Evolutionary conservation across 2,329 filamentous ascomycete genomes (phyloP), one percentile per base, ranked within the genome.

Genomic region (Penicillium sp.): DNA sequence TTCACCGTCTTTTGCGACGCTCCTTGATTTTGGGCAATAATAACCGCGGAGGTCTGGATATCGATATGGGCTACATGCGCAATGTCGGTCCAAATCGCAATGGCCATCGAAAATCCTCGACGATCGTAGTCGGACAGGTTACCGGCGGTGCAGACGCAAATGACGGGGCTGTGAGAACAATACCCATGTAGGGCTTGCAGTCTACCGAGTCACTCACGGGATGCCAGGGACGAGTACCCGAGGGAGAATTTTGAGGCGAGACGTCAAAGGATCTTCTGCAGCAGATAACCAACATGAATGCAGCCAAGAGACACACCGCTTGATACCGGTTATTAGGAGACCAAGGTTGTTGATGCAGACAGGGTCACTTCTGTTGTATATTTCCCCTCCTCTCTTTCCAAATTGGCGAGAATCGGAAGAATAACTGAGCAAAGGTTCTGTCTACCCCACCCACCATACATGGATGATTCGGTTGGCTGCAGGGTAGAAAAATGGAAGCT

Each of bases 281-380:
- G 49, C 39, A 49, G 31, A 45, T 39, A 48, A 56, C 39, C 31
- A 50, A 42, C 23, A 19, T 33, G 38, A 38, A 52, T 65, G 63
- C 65, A 66, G 62, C 65, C 65, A 66, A 67, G 65, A 60, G 50
- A 33, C 55, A 66, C 65, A 66, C 65, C 65, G 65, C 64, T 60
- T 44, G 36, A 44, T 35, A 57, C 53, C 58, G 54, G 48, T 23
- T 41, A 41, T 17, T 53, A 35, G 31, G 39, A 51, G 31, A 47
- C 33, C 53, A 35, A 17, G 47, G 25, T 45, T 39, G 38, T 43
- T 36, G 44, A 41, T 60, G 52, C 55, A 48, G 35, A 47, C 19
- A 33, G 33, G 53, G 45, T n/a, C 23, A 57, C 33, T 50, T 52
- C 55, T 41, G 6, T 4, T 35, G 33, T 35, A 31, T 49, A 42